Percentiles rank a stretch among this genome's conserved stretches.
Evolutionary conservation across 2,329 filamentous ascomycete species (phyloP).

Genomic region (Penicillium frequentans): DNA sequence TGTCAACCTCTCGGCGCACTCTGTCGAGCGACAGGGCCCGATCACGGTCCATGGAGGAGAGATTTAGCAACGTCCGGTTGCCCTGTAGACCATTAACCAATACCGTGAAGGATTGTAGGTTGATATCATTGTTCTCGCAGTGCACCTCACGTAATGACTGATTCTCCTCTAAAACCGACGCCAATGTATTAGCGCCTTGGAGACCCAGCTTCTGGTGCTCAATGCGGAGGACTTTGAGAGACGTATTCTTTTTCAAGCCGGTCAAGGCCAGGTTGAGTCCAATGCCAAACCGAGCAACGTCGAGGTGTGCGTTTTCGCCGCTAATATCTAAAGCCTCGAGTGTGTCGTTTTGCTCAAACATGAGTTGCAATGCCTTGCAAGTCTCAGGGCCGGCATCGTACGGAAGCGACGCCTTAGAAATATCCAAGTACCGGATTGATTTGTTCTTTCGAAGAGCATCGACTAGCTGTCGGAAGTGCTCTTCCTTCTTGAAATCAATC

Average conservation of each 20-base stretch:
- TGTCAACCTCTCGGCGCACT: constrained; percentile 57
- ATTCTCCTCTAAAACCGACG: constrained; percentile 67
- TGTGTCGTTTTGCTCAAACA: constrained; percentile 68
- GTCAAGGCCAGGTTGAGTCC: constrained; percentile 66
- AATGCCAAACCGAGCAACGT: constrained; percentile 67
- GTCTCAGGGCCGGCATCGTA: constrained; percentile 68
- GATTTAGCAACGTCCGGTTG: constrained; percentile 62
- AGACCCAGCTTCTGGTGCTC: constrained; percentile 69
- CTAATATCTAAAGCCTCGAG: constrained; percentile 69
- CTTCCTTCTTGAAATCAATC: constrained; percentile 67
- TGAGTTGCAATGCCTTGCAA: constrained; percentile 60
- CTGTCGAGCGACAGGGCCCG: constrained; percentile 61
- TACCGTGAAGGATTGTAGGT: constrained; percentile 68
- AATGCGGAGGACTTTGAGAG: constrained; percentile 62
- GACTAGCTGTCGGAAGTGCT: constrained; percentile 63
- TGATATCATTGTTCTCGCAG: constrained; percentile 71
- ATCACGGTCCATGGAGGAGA: constrained; percentile 65
- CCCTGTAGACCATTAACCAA: constrained; percentile 67
- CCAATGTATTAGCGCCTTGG: constrained; percentile 67
- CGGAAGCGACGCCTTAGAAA: constrained; percentile 69
- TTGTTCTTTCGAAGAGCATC: constrained; percentile 63
- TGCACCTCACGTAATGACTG: constrained; percentile 63
- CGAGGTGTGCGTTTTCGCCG: constrained; percentile 69
- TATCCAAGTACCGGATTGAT: constrained; percentile 64
- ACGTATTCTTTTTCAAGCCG: constrained; percentile 64